Evolutionary conservation across 2,329 filamentous ascomycete species (phyloP).

Genomic region (Monilinia aucupariae): DNA sequence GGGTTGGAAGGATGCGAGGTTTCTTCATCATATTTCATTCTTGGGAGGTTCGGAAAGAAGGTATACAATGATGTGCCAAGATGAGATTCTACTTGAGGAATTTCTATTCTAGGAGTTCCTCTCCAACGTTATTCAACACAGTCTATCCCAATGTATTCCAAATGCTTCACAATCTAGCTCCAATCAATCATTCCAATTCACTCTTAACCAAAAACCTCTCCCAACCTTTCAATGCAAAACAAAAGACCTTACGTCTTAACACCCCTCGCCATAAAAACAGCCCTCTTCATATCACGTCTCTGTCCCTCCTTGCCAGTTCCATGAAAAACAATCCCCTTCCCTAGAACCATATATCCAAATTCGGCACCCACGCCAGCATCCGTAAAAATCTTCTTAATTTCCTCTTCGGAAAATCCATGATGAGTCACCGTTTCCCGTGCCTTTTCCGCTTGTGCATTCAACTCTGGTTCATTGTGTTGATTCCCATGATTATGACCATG

Average conservation of each 20-base stretch:
- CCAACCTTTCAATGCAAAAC: not conserved
- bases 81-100: not conserved
- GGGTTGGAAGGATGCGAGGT: not conserved
- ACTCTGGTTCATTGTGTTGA: slow-evolving; percentile 17
- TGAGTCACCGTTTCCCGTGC: slow-evolving; percentile 54
- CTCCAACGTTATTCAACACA: no score
- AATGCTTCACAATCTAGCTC: not conserved
- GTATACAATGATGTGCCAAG: not conserved
- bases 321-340: slow-evolving; percentile 30
- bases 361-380: slow-evolving; percentile 52
- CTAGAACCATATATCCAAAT: slow-evolving; percentile 46
- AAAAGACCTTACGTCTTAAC: slow-evolving; percentile 9
- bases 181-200: no score
- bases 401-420: slow-evolving; percentile 57
- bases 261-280: slow-evolving; percentile 27
- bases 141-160: not conserved
- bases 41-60: not conserved
- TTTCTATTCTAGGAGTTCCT: not conserved
- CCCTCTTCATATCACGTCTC: slow-evolving; percentile 20
- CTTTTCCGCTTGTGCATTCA: slow-evolving; percentile 25
- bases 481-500: slow-evolving; percentile 30
- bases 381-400: slow-evolving; percentile 56
- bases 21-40: not conserved
- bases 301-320: slow-evolving; percentile 13
- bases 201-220: fast-evolving